A percentile compares a stretch with the other conserved stretches of the same genome.
phyloP scores from a whole-genome alignment of 1,139 yeast genomes.

The Yamadazyma kanchanaburiensis region DNA sequence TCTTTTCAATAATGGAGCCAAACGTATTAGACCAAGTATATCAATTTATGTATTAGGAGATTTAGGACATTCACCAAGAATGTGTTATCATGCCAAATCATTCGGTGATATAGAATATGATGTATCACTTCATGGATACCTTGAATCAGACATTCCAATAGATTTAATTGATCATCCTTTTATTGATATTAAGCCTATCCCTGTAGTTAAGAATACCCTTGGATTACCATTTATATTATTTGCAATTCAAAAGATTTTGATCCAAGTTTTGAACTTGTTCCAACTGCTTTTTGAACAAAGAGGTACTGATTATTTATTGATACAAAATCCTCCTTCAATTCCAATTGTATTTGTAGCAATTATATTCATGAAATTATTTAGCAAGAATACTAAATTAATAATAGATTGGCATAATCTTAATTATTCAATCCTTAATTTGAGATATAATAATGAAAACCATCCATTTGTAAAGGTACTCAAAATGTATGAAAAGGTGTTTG shows the following conservation, averaged over 20 bases:
- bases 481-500: conserved; percentile 55
- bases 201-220: conserved; percentile 38
- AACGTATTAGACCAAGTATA: conserved; percentile 38
- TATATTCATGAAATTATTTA: conserved; percentile 48
- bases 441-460: conserved; percentile 51
- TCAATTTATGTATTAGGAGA: conserved; percentile 88
- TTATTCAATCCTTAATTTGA: conserved; percentile 73
- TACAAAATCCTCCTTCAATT: conserved; percentile 92
- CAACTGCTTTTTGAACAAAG: conserved; percentile 50
- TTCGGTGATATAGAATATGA: conserved; percentile 66
- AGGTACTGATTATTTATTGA: conserved; percentile 66
- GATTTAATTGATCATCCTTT: conserved; percentile 49
- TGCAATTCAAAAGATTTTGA: conserved; percentile 55
- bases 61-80: conserved; percentile 92
- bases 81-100: conserved; percentile 86
- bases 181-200: conserved; percentile 51
- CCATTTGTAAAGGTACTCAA: conserved; percentile 61
- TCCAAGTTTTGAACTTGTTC: conserved; percentile 51
- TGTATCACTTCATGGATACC: conserved; percentile 85
- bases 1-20: conserved; percentile 21
- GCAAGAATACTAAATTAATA: conserved; percentile 56
- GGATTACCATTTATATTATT: conserved; percentile 56
- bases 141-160: conserved; percentile 54
- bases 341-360: conserved; percentile 72
- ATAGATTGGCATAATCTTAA: conserved; percentile 98